Evolutionary conservation across 306 rosid species (phyloP), one percentile per base, ranked within the genome.

Genomic region (Astragalus membranaceus): DNA sequence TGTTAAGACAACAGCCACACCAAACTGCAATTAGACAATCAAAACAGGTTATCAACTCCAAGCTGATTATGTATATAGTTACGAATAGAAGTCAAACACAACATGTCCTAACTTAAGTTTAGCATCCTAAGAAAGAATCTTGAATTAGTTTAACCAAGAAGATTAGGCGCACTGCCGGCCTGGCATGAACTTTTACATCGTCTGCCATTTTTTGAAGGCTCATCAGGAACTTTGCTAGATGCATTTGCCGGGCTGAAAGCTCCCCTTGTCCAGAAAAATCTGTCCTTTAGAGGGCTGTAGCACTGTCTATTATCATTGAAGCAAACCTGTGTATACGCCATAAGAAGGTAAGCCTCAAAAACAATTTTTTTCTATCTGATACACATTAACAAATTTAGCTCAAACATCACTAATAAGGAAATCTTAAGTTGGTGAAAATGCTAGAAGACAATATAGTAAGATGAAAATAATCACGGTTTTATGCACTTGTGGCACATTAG

Each of bases 241-340:
- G 97, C 99, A 94, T 94, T 76, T 94, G 99, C 43, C 97, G 87
- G 8, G 99, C 99, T 13, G 99, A 94, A 77, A 94, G 99, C 79
- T 94, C 99, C 43, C 99, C 97, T 54, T 97, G 84, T 73, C 99
- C 99, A 0, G 95, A 88, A 76, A 88, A 94, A 79, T 94, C 99
- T 13, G 97, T 94, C 81, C 99, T 85, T 70, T 94, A 94, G 36
- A 94, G 97, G 26, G 99, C 99, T 58, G 99, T 94, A 48, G 97
- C 99, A 79, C 99, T 91, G 66, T 94, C 99, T 49, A 94, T 88
- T 80, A 94, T 82, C 92, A 94, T 85, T 52, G 91, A 79, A 71
- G 99, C 99, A 82, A 91, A 91, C 85, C 99, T 94, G 70, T 14
- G 17, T 14, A 80, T 14, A 58, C 53, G 58, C 36, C 36, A 23